Base-by-base conservation (phyloP, 495 filamentous ascomycete species). In the Amphirosellinia nigrospora region DNA sequence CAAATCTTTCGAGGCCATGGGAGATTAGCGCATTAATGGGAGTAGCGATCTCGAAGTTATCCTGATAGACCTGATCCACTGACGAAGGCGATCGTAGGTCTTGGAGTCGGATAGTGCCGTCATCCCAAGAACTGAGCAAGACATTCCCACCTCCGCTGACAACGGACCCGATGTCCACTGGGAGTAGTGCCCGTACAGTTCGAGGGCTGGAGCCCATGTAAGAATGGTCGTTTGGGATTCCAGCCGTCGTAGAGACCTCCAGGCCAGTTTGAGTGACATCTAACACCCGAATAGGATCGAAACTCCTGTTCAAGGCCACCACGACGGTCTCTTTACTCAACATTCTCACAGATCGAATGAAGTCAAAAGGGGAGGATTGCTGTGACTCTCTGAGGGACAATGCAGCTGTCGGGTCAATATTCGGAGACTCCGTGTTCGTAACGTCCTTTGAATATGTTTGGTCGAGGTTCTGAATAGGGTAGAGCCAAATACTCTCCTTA, bases 61-160 rank as follows among this genome's bases (percentile, higher is more conserved):
- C 83, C 41, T 83, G 82, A 52, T 81, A 86, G 45, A 82, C 64
- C 19, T 69, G 69, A 55, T 83, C 81, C 19, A 78, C 74, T 0
- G 72, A 63, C 0, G 77, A 80, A 0, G 82, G 75, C 0, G 81
- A 80, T 8, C 84, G 77, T 0, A 85, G 68, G 50, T 86, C 84
- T 66, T 82, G 81, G 13, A 86, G 81, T 38, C 80, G 78, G 52
- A 79, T 73, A 2, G 77, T 84, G 3, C 84, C 84, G 41, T 84
- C 84, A 45, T 81, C 74, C 84, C 84, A 86, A 3, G 80, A 77
- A 53, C 80, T 84, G 26, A 86, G 82, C n/a, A 85, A 65, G 21
- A 80, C 53, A 21, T 73, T 80, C 5, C 77, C 80, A 1, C 75
- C 70, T 8, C 78, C 74, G 28, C 53, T 71, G 4, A 63, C 75